Evolutionary conservation across 768 basidiomycete species (phyloP).

Genomic region (Tulasnella sp.): DNA sequence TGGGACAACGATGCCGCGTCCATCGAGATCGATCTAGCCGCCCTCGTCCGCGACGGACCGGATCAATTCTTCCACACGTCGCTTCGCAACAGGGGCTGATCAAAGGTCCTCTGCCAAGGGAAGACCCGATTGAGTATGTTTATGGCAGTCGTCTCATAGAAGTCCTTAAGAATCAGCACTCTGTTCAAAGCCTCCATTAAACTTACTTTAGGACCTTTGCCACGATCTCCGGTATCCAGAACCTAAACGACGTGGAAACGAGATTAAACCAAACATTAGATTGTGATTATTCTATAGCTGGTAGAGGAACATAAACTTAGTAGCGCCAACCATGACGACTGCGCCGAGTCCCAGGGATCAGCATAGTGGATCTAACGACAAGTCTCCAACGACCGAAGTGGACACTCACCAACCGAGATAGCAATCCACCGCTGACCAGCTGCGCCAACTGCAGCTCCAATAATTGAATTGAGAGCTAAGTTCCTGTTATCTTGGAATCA

Average conservation of each 20-base stretch:
- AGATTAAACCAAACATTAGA: neutral
- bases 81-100: constrained; percentile 75
- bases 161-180: constrained; percentile 75
- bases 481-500: constrained; percentile 75
- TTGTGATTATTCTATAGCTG: neutral
- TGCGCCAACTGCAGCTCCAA: constrained; percentile 95
- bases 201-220: constrained; percentile 79
- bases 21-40: constrained; percentile 85
- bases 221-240: constrained; percentile 86
- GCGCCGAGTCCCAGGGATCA: neutral
- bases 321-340: constrained; percentile 75
- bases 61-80: constrained; percentile 74
- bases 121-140: constrained; percentile 14
- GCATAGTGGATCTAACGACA: too few species aligned
- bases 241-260: constrained; percentile 31
- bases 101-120: constrained; percentile 49
- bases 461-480: constrained; percentile 84
- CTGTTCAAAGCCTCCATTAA: constrained; percentile 89
- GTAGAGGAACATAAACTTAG: constrained; percentile 35
- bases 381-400: neutral
- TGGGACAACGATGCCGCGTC: constrained; percentile 67
- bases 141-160: neutral
- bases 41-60: constrained; percentile 60
- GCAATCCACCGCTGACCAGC: constrained; percentile 99
- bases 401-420: constrained; percentile 74